Evolutionary conservation across 345 rosid species (phyloP), one percentile per base, ranked within the genome.

Genomic region (Turritis glabra): DNA sequence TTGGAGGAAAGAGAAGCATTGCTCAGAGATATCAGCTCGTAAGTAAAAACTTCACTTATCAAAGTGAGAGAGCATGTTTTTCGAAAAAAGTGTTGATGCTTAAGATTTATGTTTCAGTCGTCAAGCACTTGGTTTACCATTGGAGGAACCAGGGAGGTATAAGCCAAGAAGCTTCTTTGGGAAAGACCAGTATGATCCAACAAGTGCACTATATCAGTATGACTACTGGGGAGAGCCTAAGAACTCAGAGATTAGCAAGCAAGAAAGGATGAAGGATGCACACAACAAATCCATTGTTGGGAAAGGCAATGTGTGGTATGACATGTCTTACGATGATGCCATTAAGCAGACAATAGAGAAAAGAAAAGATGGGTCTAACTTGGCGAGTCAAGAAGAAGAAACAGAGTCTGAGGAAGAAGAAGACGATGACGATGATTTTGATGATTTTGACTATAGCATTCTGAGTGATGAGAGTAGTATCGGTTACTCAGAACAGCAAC

Each of bases 191-290:
- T 94, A 94, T 32, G 95, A 94, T 83, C 96, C 97, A 7, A 78
- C 91, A 10, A 87, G 88, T 77, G 87, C 98, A 14, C 53, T 94
- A 21, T 94, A 83, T 37, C 84, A 90, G 14, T 90, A 91, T 32
- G 97, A 94, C 77, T 94, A 91, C 75, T 94, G 97, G 96, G 97
- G 97, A 41, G 98, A 91, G 69, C 97, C 97, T 6, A 84, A 86
- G 87, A 87, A 83, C 87, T 91, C 96, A 8, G 93, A 90, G 78
- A 91, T 88, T 81, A 94, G 96, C 64, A 84, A 84, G 81, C 88
- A 86, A 76, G 81, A 85, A 64, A 79, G 97, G 71, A 84, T 85
- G 86, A 81, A 73, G 48, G 95, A 87, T 71, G 86, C 88, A 44
- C 92, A 91, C 83, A 88, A 91, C 82, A 91, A 88, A 81, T 81